A percentile compares a stretch with the other conserved stretches of the same genome.
phyloP scores from a whole-genome alignment of 768 basidiomycete species.

The Tephrocybe rancida region DNA sequence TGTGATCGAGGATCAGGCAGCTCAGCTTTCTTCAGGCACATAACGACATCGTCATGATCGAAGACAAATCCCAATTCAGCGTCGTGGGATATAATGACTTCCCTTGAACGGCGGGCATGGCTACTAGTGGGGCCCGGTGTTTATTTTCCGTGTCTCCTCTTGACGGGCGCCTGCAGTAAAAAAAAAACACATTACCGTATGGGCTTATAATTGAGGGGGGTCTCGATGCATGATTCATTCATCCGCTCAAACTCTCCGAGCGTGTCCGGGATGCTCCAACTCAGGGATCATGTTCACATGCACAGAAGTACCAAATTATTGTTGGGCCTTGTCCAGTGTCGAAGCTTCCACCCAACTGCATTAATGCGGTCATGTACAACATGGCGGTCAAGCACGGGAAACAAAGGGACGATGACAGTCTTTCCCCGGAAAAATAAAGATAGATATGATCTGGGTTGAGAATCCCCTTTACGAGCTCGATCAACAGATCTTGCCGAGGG shows the following conservation, averaged over 20 bases:
- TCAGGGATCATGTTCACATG: conserved; percentile 15
- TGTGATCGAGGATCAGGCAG: conserved; percentile 34
- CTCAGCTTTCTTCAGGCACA: conserved; percentile 28
- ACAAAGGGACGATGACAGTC: conserved; percentile 26
- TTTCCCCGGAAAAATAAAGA: conserved; percentile 35
- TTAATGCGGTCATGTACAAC: conserved; percentile 20
- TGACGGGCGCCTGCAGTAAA: conserved; percentile 9
- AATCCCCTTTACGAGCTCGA: conserved; percentile 31
- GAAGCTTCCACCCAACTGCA: conserved; percentile 1
- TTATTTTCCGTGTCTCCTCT: not conserved
- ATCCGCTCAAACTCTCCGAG: conserved; percentile 14
- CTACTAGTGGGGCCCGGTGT: not conserved
- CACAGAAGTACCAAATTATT: not conserved
- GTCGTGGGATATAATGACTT: conserved; percentile 4
- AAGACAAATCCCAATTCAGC: conserved; percentile 25
- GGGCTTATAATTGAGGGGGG: conserved; percentile 1
- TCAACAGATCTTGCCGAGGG: conserved; percentile 49
- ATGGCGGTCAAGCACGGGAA: conserved; percentile 31
- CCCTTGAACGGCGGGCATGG: not conserved
- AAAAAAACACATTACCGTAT: conserved; percentile 5
- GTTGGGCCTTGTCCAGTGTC: not conserved
- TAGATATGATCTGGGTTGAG: conserved; percentile 35
- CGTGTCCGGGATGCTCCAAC: conserved; percentile 4
- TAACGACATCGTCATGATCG: conserved; percentile 36
- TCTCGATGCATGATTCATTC: conserved; percentile 21